phyloP scores from a whole-genome alignment of 768 basidiomycete species.

The Termitomyces sp. region DNA sequence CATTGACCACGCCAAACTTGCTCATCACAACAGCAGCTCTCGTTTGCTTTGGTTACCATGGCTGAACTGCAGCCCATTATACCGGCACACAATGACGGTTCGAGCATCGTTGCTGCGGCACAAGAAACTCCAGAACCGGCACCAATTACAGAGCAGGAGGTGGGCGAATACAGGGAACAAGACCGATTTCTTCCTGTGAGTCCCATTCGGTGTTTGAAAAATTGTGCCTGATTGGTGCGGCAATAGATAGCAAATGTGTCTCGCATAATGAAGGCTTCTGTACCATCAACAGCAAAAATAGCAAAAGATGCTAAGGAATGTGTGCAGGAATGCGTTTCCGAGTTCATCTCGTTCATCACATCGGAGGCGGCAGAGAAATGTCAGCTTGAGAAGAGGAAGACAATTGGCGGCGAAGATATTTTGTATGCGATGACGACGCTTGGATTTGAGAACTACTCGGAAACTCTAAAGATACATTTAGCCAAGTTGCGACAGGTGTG shows the following conservation, averaged over 20 bases:
- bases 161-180: slow-evolving; percentile 93
- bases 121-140: slow-evolving; percentile 50
- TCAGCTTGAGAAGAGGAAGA: slow-evolving; percentile 93
- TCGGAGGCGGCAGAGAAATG: slow-evolving; percentile 96
- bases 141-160: slow-evolving; percentile 87
- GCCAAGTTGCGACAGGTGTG: slow-evolving; percentile 81
- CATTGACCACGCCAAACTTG: not conserved
- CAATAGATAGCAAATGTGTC: slow-evolving; percentile 96
- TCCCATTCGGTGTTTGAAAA: slow-evolving; percentile 7
- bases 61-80: slow-evolving; percentile 39
- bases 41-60: slow-evolving; percentile 10
- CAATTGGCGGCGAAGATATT: slow-evolving; percentile 96
- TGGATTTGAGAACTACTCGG: slow-evolving; percentile 93
- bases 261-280: slow-evolving; percentile 91
- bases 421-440: slow-evolving; percentile 89
- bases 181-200: slow-evolving; percentile 91
- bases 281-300: slow-evolving; percentile 90
- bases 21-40: not conserved
- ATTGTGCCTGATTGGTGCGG: not conserved
- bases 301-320: slow-evolving; percentile 98
- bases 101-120: slow-evolving; percentile 25
- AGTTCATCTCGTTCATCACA: slow-evolving; percentile 98
- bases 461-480: slow-evolving; percentile 88
- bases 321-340: slow-evolving; percentile 96
- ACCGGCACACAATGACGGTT: slow-evolving; percentile 34